Conservation (phyloP, 2,329 filamentous ascomycete genomes). For the Huntiella decipiens region DNA sequence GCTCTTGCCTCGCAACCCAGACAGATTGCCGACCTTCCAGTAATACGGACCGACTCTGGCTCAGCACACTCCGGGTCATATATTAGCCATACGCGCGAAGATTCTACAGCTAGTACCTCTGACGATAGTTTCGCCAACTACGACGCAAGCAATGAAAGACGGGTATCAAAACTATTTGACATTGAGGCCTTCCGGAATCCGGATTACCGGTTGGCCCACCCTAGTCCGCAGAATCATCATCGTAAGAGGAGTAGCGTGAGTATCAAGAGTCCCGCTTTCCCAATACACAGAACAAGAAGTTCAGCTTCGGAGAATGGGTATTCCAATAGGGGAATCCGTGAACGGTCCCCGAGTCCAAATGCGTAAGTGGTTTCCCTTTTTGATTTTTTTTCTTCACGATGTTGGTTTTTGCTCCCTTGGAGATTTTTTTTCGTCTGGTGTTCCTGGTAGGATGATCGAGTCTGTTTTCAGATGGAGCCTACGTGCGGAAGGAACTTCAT, state of each 20-base stretch:
- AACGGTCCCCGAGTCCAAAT: not conserved
- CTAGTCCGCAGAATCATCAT: not conserved
- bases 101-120: not conserved
- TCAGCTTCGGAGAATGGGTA: not conserved
- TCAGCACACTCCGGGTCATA: no score
- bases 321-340: not conserved
- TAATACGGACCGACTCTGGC: no score
- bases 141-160: not conserved
- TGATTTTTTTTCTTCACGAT: no score
- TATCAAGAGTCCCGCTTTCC: not conserved
- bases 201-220: not conserved
- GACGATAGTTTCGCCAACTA: not conserved
- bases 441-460: no score
- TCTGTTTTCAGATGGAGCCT: no score
- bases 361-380: not conserved
- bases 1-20: not conserved
- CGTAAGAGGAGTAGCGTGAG: conserved; percentile 1
- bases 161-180: not conserved
- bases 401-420: no score
- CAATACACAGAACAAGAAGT: not conserved
- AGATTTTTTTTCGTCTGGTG: no score
- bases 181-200: not conserved
- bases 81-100: no score
- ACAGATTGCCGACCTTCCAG: not conserved
- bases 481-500: no score